phyloP scores from a whole-genome alignment of 1,284 basidiomycete genomes.

The Sporisorium scitamineum region DNA sequence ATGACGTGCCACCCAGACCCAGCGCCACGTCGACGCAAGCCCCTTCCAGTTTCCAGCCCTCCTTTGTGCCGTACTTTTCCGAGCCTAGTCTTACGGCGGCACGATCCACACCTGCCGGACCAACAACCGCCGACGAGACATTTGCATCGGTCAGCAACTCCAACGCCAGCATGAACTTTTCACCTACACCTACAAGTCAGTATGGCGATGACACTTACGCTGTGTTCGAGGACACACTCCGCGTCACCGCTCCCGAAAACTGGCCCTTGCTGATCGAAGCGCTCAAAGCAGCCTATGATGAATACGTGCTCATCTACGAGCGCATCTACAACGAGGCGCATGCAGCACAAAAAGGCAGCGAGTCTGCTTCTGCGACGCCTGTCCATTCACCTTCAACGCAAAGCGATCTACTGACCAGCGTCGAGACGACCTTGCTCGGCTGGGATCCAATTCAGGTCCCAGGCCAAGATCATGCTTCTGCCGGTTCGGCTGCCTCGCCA shows the following conservation, averaged over 20 bases:
- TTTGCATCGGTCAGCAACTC: background rate
- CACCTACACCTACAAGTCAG: background rate
- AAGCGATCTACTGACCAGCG: slow-evolving; percentile 25
- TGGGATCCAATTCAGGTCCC: slow-evolving; percentile 32
- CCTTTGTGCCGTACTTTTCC: slow-evolving; percentile 38
- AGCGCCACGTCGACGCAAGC: slow-evolving; percentile 10
- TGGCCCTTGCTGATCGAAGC: slow-evolving; percentile 43
- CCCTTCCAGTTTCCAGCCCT: background rate
- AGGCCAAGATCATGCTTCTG: background rate
- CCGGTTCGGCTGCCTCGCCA: background rate
- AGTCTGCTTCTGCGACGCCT: background rate
- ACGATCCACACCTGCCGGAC: background rate
- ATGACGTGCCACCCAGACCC: slow-evolving; percentile 11
- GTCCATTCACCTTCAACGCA: background rate
- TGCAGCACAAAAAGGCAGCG: slow-evolving; percentile 18
- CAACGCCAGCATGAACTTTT: slow-evolving; percentile 6
- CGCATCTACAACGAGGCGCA: slow-evolving; percentile 27
- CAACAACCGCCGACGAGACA: background rate
- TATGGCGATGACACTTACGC: slow-evolving; percentile 20
- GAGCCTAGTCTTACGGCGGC: background rate
- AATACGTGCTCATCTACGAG: slow-evolving; percentile 43
- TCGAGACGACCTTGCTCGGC: slow-evolving; percentile 36
- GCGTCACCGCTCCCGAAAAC: slow-evolving; percentile 44
- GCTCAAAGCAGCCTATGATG: slow-evolving; percentile 29
- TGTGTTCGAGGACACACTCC: slow-evolving; percentile 27